Evolutionary conservation across 805 yeast species (phyloP).

Genomic region (Cyberlindnera sargentensis): DNA sequence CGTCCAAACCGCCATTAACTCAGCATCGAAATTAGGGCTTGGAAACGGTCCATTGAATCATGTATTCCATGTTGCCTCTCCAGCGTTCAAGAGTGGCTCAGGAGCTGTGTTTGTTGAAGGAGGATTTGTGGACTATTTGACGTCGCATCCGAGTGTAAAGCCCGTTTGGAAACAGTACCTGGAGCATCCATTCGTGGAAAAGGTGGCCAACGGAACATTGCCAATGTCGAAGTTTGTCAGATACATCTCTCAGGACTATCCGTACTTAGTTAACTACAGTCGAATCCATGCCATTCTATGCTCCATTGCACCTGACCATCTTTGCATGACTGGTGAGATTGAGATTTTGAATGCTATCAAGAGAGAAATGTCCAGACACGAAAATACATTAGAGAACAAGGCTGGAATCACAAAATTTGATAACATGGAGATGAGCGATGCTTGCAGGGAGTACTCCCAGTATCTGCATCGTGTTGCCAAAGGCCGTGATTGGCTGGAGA

Average conservation of each 20-base stretch:
- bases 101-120: slow-evolving; percentile 14
- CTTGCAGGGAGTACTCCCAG: slow-evolving; percentile 54
- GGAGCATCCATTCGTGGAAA: slow-evolving; percentile 53
- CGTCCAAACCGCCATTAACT: slow-evolving; percentile 57
- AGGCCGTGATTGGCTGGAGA: slow-evolving; percentile 52
- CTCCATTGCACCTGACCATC: slow-evolving; percentile 49
- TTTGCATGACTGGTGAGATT: slow-evolving; percentile 43
- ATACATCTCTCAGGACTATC: slow-evolving; percentile 53
- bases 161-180: slow-evolving; percentile 52
- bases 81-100: slow-evolving; percentile 1
- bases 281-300: slow-evolving; percentile 59
- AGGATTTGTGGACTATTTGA: slow-evolving; percentile 41
- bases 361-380: slow-evolving; percentile 51
- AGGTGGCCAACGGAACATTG: slow-evolving; percentile 45
- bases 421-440: slow-evolving; percentile 42
- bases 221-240: slow-evolving; percentile 43
- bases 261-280: slow-evolving; percentile 62
- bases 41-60: slow-evolving; percentile 80
- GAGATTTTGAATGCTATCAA: slow-evolving; percentile 44
- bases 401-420: slow-evolving; percentile 36
- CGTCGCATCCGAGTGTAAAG: slow-evolving; percentile 46
- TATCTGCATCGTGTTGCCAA: slow-evolving; percentile 49
- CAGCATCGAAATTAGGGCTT: slow-evolving; percentile 35
- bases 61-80: slow-evolving; percentile 28
- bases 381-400: slow-evolving; percentile 38